These are phyloP conservation scores for Penicillium sp. DNA, from an alignment of 2,329 filamentous ascomycete species.

Conservation along the genomic window DNA sequence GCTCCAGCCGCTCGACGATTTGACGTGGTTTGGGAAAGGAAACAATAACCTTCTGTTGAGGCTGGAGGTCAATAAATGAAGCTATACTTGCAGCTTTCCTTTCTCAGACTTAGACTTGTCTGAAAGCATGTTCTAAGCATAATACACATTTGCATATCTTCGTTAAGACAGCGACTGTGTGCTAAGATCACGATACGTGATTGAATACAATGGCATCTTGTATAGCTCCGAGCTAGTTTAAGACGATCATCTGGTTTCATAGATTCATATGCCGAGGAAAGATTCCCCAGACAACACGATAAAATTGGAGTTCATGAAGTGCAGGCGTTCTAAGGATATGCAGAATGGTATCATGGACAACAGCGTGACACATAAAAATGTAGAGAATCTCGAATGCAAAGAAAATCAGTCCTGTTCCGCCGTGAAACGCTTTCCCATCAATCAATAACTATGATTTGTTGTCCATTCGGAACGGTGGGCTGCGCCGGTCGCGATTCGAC, in stretches of 20 bases:
- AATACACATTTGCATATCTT: conserved; percentile 3
- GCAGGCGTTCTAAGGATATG: conserved; percentile 14
- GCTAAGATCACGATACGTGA: neutral
- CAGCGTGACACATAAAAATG: conserved; percentile 4
- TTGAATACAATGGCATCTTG: too few species aligned
- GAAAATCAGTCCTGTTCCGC: neutral
- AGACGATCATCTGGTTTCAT: neutral
- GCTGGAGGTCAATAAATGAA: neutral
- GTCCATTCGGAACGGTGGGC: conserved; percentile 19
- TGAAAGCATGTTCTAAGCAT: neutral
- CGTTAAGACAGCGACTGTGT: neutral
- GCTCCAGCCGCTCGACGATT: neutral
- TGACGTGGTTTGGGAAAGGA: neutral
- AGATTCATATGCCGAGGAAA: neutral
- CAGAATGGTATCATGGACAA: conserved; percentile 24
- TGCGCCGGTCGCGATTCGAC: conserved; percentile 18
- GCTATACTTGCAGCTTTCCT: neutral
- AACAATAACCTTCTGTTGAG: neutral
- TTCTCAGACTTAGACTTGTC: neutral
- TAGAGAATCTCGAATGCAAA: neutral
- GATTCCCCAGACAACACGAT: neutral
- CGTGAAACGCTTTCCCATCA: conserved; percentile 8
- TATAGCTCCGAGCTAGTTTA: too few species aligned
- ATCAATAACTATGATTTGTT: conserved; percentile 29
- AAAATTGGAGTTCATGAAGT: neutral